phyloP scores from a whole-genome alignment of 306 rosid species.

The Quercus ilex region DNA sequence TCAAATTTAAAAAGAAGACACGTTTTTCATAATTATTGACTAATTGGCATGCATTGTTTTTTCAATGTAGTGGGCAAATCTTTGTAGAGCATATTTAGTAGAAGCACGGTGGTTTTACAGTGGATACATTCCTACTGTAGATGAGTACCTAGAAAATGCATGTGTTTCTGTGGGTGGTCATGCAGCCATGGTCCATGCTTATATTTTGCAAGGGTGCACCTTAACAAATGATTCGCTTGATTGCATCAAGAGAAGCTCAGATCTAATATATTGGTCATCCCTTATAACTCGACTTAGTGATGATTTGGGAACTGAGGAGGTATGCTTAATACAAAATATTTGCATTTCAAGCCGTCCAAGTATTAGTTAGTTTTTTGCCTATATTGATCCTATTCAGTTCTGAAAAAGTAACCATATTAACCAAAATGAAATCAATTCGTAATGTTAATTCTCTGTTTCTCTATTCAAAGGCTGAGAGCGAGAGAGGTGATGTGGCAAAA shows the following conservation, averaged over 20 bases:
- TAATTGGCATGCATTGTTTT: neutral
- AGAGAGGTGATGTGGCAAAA: constrained; percentile 34
- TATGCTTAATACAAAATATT: neutral
- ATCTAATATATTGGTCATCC: constrained; percentile 22
- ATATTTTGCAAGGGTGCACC: neutral
- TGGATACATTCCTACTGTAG: constrained; percentile 13
- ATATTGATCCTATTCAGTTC: no score
- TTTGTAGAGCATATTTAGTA: constrained; percentile 22
- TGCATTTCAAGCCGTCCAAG: neutral
- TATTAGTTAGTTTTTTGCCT: no score
- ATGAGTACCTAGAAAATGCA: constrained; percentile 26
- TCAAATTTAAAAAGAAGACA: neutral
- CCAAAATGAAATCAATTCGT: neutral
- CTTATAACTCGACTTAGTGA: constrained; percentile 22
- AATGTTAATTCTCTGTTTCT: neutral
- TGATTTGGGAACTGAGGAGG: constrained; percentile 35
- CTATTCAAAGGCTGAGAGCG: constrained; percentile 11
- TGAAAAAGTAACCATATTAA: no score
- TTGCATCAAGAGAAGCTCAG: constrained; percentile 7
- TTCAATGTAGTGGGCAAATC: constrained; percentile 29
- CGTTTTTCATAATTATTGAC: no score
- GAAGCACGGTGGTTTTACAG: constrained; percentile 32
- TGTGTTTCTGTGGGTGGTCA: constrained; percentile 25
- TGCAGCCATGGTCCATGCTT: constrained; percentile 25
- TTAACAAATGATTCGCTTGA: constrained; percentile 5